phyloP scores from a whole-genome alignment of 1,139 yeast species.

The Magnusiomyces suaveolens region DNA sequence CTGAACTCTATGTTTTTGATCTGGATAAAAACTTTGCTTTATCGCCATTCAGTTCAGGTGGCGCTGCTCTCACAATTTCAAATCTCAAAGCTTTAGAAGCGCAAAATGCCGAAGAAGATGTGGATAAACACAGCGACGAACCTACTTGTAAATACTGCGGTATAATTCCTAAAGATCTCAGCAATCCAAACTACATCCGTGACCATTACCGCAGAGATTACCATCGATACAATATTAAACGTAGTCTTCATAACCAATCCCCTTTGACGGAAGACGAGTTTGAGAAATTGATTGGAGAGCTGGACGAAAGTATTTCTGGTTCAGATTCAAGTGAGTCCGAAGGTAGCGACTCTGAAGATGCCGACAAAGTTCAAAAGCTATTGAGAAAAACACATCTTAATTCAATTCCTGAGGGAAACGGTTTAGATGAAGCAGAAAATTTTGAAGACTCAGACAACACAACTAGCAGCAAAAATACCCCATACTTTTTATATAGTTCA shows the following conservation, averaged over 20 bases:
- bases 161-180: constrained; percentile 6
- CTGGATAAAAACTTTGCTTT: neutral
- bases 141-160: constrained; percentile 10
- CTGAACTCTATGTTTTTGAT: neutral
- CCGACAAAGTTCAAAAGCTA: constrained; percentile 18
- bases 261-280: constrained; percentile 51
- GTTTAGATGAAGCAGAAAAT: neutral
- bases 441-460: constrained; percentile 1
- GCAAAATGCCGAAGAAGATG: neutral
- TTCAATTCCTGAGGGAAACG: constrained; percentile 1
- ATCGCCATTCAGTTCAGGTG: neutral
- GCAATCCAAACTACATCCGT: constrained; percentile 22
- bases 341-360: constrained; percentile 33
- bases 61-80: neutral
- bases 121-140: neutral
- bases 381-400: constrained; percentile 8
- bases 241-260: constrained; percentile 40
- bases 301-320: constrained; percentile 52
- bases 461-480: neutral
- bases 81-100: neutral
- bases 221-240: constrained; percentile 51
- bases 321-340: constrained; percentile 20
- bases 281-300: constrained; percentile 44
- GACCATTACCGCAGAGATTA: constrained; percentile 54
- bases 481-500: constrained; percentile 13